Conservation (phyloP, 352 stramenopile species). For the Phytophthora pistaciae region DNA sequence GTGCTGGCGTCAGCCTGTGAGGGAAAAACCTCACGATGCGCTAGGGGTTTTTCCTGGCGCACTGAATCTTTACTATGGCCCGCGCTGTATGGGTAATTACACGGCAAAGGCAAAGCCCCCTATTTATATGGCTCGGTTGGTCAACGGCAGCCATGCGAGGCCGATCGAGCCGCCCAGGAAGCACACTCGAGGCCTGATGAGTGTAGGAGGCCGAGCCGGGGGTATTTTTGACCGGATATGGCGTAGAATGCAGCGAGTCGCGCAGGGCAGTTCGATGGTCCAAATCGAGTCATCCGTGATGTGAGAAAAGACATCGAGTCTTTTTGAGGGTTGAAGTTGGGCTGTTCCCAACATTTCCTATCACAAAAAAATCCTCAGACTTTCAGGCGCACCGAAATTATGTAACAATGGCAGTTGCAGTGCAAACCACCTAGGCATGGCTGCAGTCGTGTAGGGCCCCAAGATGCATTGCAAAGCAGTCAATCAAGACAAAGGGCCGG, state of each 20-base stretch:
- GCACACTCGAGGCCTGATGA: background rate
- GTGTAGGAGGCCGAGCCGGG: background rate
- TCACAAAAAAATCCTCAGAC: background rate
- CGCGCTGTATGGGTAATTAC: slow-evolving; percentile 27
- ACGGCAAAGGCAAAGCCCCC: slow-evolving; percentile 11
- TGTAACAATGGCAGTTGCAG: background rate
- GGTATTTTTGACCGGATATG: slow-evolving; percentile 31
- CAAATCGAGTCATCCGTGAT: slow-evolving; percentile 2
- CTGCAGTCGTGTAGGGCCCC: background rate
- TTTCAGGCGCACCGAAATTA: background rate
- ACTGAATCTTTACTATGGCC: slow-evolving; percentile 29
- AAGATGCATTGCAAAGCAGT: background rate
- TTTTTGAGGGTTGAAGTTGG: background rate
- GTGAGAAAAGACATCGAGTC: background rate
- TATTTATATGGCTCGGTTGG: slow-evolving; percentile 33
- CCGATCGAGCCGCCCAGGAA: background rate
- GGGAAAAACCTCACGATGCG: too few relatives aligned
- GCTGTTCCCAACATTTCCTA: background rate
- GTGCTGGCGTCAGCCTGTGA: too few relatives aligned
- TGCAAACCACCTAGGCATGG: too few relatives aligned
- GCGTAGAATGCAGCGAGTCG: slow-evolving; percentile 2
- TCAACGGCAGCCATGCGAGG: slow-evolving; percentile 2
- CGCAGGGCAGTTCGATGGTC: background rate
- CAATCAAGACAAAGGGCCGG: too few relatives aligned
- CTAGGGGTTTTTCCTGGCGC: background rate